Evolutionary conservation across 1,139 yeast species (phyloP).

Genomic region (Sugiyamaella grinbergsii): DNA sequence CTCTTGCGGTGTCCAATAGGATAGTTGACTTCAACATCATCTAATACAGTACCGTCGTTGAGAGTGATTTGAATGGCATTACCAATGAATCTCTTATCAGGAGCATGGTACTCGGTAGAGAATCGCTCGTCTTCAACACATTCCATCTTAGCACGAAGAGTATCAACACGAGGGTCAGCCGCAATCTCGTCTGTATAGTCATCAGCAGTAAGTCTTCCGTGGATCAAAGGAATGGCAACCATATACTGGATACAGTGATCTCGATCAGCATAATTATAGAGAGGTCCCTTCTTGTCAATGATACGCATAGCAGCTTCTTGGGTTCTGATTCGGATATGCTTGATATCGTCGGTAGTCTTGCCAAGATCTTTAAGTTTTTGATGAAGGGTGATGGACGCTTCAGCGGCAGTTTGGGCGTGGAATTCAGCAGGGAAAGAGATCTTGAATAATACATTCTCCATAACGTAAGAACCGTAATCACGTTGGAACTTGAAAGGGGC

Average conservation of each 20-base stretch:
- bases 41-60: constrained; percentile 55
- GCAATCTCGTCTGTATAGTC: constrained; percentile 58
- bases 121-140: constrained; percentile 54
- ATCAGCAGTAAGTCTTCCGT: constrained; percentile 58
- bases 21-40: constrained; percentile 56
- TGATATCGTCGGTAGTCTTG: constrained; percentile 52
- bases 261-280: constrained; percentile 62
- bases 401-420: constrained; percentile 68
- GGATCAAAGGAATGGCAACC: constrained; percentile 58
- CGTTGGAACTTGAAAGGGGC: constrained; percentile 56
- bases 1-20: constrained; percentile 62
- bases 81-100: constrained; percentile 58
- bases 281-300: constrained; percentile 59
- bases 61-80: constrained; percentile 54
- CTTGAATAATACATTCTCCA: constrained; percentile 62
- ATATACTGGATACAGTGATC: constrained; percentile 65
- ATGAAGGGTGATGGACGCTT: constrained; percentile 54
- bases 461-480: constrained; percentile 57
- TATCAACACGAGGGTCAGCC: constrained; percentile 54
- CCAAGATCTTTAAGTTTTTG: constrained; percentile 46
- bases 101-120: constrained; percentile 56
- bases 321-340: constrained; percentile 53
- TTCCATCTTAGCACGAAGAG: constrained; percentile 54
- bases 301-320: constrained; percentile 63
- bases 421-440: constrained; percentile 67